Percentiles rank a stretch among this genome's conserved stretches.
These are phyloP conservation scores for Abortiporus biennis DNA, from an alignment of 1,284 basidiomycete species.

Conservation along the genomic window DNA sequence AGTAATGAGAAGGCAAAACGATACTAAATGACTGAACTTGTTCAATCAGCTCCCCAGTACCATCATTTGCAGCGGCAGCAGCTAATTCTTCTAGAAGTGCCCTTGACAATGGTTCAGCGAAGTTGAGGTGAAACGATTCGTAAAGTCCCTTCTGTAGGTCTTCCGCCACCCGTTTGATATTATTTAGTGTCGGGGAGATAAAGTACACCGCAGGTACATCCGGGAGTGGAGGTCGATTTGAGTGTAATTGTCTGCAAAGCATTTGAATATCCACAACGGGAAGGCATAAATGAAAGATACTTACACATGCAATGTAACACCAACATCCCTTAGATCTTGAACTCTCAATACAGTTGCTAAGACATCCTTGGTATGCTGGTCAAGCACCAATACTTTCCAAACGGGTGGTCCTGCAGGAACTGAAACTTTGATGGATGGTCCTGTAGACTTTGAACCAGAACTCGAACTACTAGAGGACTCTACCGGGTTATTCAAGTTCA, in stretches of 20 bases:
- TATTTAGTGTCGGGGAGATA: slow-evolving; percentile 84
- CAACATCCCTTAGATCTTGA: slow-evolving; percentile 93
- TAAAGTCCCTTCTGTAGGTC: slow-evolving; percentile 87
- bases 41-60: slow-evolving; percentile 79
- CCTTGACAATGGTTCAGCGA: slow-evolving; percentile 87
- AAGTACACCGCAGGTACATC: slow-evolving; percentile 99
- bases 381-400: slow-evolving; percentile 96
- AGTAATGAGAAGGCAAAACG: not conserved
- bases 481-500: slow-evolving; percentile 29
- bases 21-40: slow-evolving; percentile 44
- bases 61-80: slow-evolving; percentile 78
- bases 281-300: slow-evolving; percentile 22
- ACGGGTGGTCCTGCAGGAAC: slow-evolving; percentile 69
- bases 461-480: slow-evolving; percentile 25
- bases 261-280: not conserved
- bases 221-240: slow-evolving; percentile 81
- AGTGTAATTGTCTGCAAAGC: slow-evolving; percentile 77
- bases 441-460: slow-evolving; percentile 28
- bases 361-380: slow-evolving; percentile 94
- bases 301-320: slow-evolving; percentile 95
- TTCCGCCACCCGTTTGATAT: slow-evolving; percentile 85
- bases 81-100: slow-evolving; percentile 93
- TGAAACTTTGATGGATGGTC: slow-evolving; percentile 36
- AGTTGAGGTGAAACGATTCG: slow-evolving; percentile 92
- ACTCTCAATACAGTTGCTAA: slow-evolving; percentile 93